A percentile compares a stretch with the other conserved stretches of the same genome.
phyloP scores from a whole-genome alignment of 208 protist genomes.

The Plasmodiophora brassicae region DNA sequence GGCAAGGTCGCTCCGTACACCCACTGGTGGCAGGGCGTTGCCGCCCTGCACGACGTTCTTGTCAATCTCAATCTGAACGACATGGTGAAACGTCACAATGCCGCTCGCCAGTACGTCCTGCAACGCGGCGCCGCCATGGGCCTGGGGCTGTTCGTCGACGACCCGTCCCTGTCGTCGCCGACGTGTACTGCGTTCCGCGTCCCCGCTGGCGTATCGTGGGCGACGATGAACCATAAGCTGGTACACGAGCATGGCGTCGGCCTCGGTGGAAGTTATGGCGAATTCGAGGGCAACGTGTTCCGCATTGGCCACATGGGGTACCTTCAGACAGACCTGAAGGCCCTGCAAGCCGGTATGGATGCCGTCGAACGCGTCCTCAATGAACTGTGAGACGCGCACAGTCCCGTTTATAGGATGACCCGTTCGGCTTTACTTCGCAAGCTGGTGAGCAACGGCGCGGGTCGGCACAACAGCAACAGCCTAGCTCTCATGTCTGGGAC shows the following conservation, averaged over 20 bases:
- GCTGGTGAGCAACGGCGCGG: too few relatives aligned
- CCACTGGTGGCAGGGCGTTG: not conserved
- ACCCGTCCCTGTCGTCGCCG: not conserved
- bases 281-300: conserved; percentile 11
- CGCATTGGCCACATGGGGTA: conserved; percentile 31
- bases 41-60: not conserved
- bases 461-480: too few relatives aligned
- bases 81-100: not conserved
- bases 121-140: not conserved
- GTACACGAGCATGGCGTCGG: not conserved
- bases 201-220: not conserved
- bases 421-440: too few relatives aligned
- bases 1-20: not conserved
- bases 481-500: too few relatives aligned
- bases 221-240: not conserved
- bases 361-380: not conserved
- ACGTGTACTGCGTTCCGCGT: not conserved
- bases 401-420: too few relatives aligned
- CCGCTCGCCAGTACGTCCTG: not conserved
- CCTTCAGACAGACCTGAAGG: not conserved
- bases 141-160: not conserved
- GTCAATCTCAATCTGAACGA: not conserved
- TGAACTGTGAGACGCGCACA: not conserved
- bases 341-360: not conserved
- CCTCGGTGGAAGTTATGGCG: not conserved